Evolutionary conservation across 2,329 filamentous ascomycete species (phyloP).

Genomic region (Microcyclosporella mali): DNA sequence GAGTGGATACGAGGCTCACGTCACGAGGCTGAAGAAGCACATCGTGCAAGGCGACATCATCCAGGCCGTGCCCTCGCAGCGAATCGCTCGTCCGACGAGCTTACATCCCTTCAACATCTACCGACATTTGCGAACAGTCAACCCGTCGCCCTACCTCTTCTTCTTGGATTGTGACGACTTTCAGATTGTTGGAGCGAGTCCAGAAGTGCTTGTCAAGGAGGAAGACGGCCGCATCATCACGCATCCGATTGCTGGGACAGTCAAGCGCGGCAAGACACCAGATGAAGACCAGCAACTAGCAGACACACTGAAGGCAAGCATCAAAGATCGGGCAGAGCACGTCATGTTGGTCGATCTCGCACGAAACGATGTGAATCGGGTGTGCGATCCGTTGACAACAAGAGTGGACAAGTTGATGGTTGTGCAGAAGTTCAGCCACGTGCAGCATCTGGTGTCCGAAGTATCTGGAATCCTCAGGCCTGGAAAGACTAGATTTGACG

Average conservation of each 20-base stretch:
- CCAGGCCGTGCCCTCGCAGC: constrained; percentile 91
- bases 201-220: constrained; percentile 88
- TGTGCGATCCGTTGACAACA: constrained; percentile 84
- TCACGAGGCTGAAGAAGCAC: constrained; percentile 78
- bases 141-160: constrained; percentile 95
- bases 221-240: constrained; percentile 83
- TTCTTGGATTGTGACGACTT: constrained; percentile 89
- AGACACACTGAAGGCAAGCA: constrained; percentile 65
- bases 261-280: constrained; percentile 72
- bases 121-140: constrained; percentile 90
- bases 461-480: constrained; percentile 83
- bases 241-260: constrained; percentile 93
- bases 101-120: constrained; percentile 98
- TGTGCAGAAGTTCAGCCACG: constrained; percentile 89
- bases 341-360: constrained; percentile 97
- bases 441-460: constrained; percentile 94
- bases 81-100: constrained; percentile 79
- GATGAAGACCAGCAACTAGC: constrained; percentile 79
- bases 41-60: constrained; percentile 92
- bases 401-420: constrained; percentile 92
- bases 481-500: constrained; percentile 85
- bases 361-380: constrained; percentile 91
- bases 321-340: constrained; percentile 92
- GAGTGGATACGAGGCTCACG: constrained; percentile 83
- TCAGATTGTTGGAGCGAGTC: constrained; percentile 90